A percentile compares a stretch with the other conserved stretches of the same genome.
Evolutionary conservation across 2,329 filamentous ascomycete species (phyloP).

Genomic region (Aspergillus sp.): DNA sequence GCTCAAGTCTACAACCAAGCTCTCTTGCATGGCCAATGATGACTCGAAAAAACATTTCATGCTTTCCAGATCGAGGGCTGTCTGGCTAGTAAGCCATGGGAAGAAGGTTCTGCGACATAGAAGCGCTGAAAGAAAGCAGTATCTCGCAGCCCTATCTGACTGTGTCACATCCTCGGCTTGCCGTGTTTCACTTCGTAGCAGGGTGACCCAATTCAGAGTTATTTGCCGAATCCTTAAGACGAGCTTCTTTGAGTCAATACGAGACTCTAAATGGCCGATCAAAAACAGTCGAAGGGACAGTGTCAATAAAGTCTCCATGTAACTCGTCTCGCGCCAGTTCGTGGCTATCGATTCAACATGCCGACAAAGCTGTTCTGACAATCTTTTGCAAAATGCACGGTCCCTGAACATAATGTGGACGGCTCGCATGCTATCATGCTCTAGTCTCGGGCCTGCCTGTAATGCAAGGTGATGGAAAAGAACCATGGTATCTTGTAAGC

Average conservation of each 20-base stretch:
- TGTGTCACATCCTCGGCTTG: constrained; percentile 38
- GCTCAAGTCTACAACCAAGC: constrained; percentile 38
- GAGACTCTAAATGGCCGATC: constrained; percentile 24
- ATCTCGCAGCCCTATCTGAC: constrained; percentile 42
- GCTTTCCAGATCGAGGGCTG: constrained; percentile 7
- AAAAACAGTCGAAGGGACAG: constrained; percentile 46
- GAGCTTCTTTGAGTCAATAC: constrained; percentile 24
- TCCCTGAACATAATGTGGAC: constrained; percentile 54
- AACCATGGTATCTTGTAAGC: constrained; percentile 50
- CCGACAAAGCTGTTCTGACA: constrained; percentile 51
- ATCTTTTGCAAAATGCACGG: constrained; percentile 47
- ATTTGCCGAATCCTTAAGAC: constrained; percentile 46
- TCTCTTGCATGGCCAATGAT: constrained; percentile 51
- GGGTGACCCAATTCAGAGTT: constrained; percentile 52
- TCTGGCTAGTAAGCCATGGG: constrained; percentile 5
- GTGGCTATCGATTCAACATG: constrained; percentile 48
- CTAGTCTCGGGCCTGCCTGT: constrained; percentile 54
- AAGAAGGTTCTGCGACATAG: constrained; percentile 54
- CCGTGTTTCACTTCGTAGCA: constrained; percentile 49
- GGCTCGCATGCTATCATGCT: constrained; percentile 40
- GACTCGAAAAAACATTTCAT: constrained; percentile 37
- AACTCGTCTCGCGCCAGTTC: constrained; percentile 60
- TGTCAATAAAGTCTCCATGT: constrained; percentile 60
- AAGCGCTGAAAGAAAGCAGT: constrained; percentile 56
- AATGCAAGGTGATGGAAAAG: constrained; percentile 55